Evolutionary conservation across 805 yeast species (phyloP).

Genomic region (Candida xiaguanensis): DNA sequence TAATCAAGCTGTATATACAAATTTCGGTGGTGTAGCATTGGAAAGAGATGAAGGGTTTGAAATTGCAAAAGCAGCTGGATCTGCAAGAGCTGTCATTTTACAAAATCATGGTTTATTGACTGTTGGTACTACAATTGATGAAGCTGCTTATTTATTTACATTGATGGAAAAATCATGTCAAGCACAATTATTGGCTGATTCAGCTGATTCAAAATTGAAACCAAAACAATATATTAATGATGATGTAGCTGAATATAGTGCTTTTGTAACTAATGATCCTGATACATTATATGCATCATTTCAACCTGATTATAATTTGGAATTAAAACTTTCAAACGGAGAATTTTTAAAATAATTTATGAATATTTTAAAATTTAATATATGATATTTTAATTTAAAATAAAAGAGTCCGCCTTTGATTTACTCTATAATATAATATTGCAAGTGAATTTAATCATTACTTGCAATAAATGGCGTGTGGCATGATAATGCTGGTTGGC

Average conservation of each 20-base stretch:
- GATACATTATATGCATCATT: conserved; percentile 67
- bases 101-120: conserved; percentile 30
- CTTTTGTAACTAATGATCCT: conserved; percentile 54
- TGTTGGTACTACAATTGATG: conserved; percentile 29
- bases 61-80: conserved; percentile 25
- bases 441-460: too few relatives aligned
- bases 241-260: conserved; percentile 65
- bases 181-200: conserved; percentile 24
- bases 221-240: conserved; percentile 45
- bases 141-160: conserved; percentile 29
- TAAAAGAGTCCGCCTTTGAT: too few relatives aligned
- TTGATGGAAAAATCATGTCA: conserved; percentile 27
- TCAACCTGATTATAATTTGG: conserved; percentile 59
- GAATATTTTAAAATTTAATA: background rate
- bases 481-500: too few relatives aligned
- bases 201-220: conserved; percentile 42
- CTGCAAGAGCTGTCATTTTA: conserved; percentile 26
- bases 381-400: too few relatives aligned
- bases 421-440: too few relatives aligned
- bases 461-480: too few relatives aligned
- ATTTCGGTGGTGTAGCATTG: conserved; percentile 73
- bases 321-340: conserved; percentile 10
- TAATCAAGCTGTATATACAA: conserved; percentile 59
- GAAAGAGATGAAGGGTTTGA: conserved; percentile 25
- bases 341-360: background rate